Base-by-base conservation (phyloP, 2,329 filamentous ascomycete genomes). In the Celoporthe dispersa region DNA sequence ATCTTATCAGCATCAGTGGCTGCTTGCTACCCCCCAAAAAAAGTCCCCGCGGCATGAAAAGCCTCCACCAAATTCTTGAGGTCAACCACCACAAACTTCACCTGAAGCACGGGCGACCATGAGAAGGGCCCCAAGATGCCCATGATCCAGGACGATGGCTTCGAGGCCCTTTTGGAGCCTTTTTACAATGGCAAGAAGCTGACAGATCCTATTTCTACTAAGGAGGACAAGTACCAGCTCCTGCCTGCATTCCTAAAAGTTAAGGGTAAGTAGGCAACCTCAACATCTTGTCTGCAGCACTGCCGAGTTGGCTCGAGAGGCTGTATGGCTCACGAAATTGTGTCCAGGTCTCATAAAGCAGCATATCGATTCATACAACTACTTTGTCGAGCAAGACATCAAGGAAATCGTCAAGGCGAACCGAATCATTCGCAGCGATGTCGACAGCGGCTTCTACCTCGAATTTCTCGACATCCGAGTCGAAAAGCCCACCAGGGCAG, bases 341-440 rank as follows among this genome's bases (percentile, higher is more conserved):
- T 22, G 64, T 19, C 25, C 66, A 85, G 83, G 94, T 69, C 85
- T 98, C 69, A 94, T 98, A 67, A 98, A 98, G 81, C 95, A 98
- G 84, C 94, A 98, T 80, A 95, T 97, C 78, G 97, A 99, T 83
- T 98, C 96, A 33, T 99, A 97, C 86, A 98, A 99, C 82, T 97
- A 96, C 82, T 98, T 99, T 76, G 92, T 98, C 74, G 94, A 99
- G 75, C 92, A 97, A 69, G 94, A 98, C 79, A 90, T 99, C 80
- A 97, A 97, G 82, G 94, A 98, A 76, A 99, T 99, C 75, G 92
- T 99, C 74, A 91, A 93, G 78, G 93, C 95, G 66, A 98, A 98
- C 79, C 90, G 92, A 64, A 91, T 90, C 55, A 92, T 99, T 73
- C 90, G 92, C 74, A 97, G 94, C 80, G 95, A 98, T 84, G 92